Percentiles rank a stretch among this genome's conserved stretches.
Evolutionary conservation across 2,329 filamentous ascomycete species (phyloP).

Genomic region (Diplodia seriata): DNA sequence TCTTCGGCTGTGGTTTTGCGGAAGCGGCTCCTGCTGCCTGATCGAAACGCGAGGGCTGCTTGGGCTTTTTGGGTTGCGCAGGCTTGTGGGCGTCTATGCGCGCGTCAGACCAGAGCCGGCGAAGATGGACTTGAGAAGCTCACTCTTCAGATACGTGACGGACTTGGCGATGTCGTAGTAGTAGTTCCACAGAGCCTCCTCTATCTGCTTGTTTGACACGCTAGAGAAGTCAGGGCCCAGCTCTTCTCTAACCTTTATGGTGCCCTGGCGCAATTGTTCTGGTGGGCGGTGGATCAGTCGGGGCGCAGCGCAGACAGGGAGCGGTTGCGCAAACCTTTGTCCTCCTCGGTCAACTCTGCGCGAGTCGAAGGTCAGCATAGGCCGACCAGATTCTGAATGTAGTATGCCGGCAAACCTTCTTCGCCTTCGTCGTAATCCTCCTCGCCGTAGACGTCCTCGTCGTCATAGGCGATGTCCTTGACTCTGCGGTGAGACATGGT

Average conservation of each 20-base stretch:
- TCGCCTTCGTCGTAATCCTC: constrained; percentile 80
- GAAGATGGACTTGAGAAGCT: not conserved
- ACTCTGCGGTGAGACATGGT: constrained; percentile 33
- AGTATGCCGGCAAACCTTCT: constrained; percentile 74
- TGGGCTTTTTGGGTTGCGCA: constrained; percentile 48
- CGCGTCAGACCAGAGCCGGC: not conserved
- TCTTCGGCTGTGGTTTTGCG: constrained; percentile 49
- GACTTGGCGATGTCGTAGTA: constrained; percentile 92
- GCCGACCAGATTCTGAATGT: constrained; percentile 3
- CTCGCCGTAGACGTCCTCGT: constrained; percentile 89
- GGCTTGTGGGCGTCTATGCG: constrained; percentile 41
- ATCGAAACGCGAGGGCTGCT: constrained; percentile 54
- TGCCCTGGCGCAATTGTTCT: constrained; percentile 69
- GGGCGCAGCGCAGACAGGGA: not conserved
- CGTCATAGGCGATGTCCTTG: constrained; percentile 34
- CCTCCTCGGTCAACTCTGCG: constrained; percentile 48
- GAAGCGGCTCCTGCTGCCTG: constrained; percentile 50
- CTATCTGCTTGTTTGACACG: constrained; percentile 74
- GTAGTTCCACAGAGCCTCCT: constrained; percentile 93
- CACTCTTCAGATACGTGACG: constrained; percentile 78
- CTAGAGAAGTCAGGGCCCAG: constrained; percentile 57
- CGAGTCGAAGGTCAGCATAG: constrained; percentile 9
- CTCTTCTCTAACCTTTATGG: constrained; percentile 68
- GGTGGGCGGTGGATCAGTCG: constrained; percentile 33
- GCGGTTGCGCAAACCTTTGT: constrained; percentile 40